Conservation (phyloP, 352 stramenopile genomes). For the Pythium pyrilobum region DNA sequence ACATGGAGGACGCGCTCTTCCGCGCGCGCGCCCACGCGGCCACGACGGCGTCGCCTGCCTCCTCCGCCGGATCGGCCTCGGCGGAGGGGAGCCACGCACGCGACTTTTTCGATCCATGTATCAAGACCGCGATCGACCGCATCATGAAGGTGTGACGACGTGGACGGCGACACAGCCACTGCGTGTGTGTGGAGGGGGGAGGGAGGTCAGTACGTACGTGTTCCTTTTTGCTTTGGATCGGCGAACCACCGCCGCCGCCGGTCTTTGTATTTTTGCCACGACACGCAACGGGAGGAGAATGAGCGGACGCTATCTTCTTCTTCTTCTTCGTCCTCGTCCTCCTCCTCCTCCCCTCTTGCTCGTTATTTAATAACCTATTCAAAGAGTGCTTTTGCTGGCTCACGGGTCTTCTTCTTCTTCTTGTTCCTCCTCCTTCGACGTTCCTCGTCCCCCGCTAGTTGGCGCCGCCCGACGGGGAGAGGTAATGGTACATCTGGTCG, state of each 20-base stretch:
- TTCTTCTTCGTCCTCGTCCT: too few species aligned
- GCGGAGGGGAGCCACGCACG: neutral
- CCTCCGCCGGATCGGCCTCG: neutral
- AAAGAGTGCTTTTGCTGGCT: too few species aligned
- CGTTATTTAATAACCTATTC: too few species aligned
- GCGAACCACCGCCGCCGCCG: too few species aligned
- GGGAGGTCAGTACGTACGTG: neutral
- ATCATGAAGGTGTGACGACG: constrained; percentile 46
- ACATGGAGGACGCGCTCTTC: constrained; percentile 18
- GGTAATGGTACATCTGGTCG: constrained; percentile 95
- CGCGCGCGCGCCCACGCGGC: neutral
- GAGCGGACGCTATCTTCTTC: too few species aligned
- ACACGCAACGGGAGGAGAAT: neutral
- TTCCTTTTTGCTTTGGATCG: neutral
- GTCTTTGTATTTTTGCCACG: neutral
- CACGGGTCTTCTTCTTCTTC: neutral
- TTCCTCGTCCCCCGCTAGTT: constrained; percentile 6
- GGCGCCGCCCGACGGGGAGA: constrained; percentile 40
- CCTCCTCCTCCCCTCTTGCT: too few species aligned
- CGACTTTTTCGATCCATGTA: constrained; percentile 45
- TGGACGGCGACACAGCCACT: neutral
- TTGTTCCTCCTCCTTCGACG: too few species aligned
- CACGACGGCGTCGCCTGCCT: neutral
- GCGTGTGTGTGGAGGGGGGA: neutral
- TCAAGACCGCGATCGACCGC: constrained; percentile 64